A percentile compares a stretch with the other conserved stretches of the same genome.
phyloP scores from a whole-genome alignment of 73 alveolate genomes.

The Symbiodinium natans region DNA sequence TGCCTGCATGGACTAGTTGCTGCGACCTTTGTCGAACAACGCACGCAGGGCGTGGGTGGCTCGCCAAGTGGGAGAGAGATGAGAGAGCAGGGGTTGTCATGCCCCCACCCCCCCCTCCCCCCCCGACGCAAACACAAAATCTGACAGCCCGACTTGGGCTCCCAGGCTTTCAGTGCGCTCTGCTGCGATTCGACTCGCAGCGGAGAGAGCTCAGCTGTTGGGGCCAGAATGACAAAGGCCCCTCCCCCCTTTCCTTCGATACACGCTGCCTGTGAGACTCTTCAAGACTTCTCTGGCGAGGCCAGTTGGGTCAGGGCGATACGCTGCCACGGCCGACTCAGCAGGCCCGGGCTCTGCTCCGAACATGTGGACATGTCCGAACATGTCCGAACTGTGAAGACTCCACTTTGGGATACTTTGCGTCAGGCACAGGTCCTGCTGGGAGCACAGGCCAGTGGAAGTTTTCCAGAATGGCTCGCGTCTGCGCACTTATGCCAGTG shows the following conservation, averaged over 20 bases:
- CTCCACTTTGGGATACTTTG: not conserved
- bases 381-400: not conserved
- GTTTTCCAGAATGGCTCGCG: not conserved
- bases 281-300: not conserved
- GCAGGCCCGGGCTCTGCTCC: not conserved
- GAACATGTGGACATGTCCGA: too few species aligned
- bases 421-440: slow-evolving; percentile 37
- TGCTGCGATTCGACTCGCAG: not conserved
- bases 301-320: slow-evolving; percentile 81
- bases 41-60: slow-evolving; percentile 44
- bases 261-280: not conserved
- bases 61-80: not conserved
- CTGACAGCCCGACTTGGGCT: too few species aligned
- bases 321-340: slow-evolving; percentile 25
- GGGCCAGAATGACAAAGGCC: slow-evolving; percentile 45
- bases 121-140: too few species aligned
- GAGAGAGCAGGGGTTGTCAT: not conserved
- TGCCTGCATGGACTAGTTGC: not conserved
- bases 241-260: not conserved
- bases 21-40: slow-evolving; percentile 16
- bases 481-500: not conserved
- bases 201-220: slow-evolving; percentile 32
- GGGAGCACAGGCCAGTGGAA: slow-evolving; percentile 21
- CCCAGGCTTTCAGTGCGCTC: slow-evolving; percentile 37
- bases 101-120: too few species aligned